These are phyloP conservation scores for Aureobasidium sp. DNA, from an alignment of 2,329 filamentous ascomycete species.

Conservation along the genomic window DNA sequence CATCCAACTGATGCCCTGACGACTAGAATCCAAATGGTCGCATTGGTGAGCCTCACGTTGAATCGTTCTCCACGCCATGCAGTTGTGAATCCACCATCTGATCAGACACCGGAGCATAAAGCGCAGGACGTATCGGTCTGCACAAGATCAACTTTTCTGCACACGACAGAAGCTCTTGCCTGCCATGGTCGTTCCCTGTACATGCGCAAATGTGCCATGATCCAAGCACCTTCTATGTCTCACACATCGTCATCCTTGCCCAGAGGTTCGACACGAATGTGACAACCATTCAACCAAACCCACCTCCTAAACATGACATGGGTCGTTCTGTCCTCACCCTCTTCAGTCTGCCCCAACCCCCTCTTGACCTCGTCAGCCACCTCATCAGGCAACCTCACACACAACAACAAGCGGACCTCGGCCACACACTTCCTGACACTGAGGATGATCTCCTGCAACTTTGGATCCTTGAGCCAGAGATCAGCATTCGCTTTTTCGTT, in stretches of 20 bases:
- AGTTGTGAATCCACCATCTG: neutral
- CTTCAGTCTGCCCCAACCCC: neutral
- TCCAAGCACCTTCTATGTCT: neutral
- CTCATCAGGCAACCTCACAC: neutral
- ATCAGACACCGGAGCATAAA: neutral
- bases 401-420: neutral
- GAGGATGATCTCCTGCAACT: constrained; percentile 14
- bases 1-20: too few relatives aligned
- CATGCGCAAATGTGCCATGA: neutral
- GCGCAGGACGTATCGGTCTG: neutral
- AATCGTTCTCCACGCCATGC: neutral
- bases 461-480: constrained; percentile 14
- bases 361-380: neutral
- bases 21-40: neutral
- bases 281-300: constrained; percentile 10
- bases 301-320: constrained; percentile 8
- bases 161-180: neutral
- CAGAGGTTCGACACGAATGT: constrained; percentile 10
- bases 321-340: neutral
- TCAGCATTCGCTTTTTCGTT: constrained; percentile 13
- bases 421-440: constrained; percentile 13
- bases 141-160: neutral
- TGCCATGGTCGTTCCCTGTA: neutral
- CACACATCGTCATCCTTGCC: constrained; percentile 7
- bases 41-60: neutral